These are phyloP conservation scores for Ceratocystis smalleyi DNA, from an alignment of 2,329 filamentous ascomycete species.

Conservation along the genomic window DNA sequence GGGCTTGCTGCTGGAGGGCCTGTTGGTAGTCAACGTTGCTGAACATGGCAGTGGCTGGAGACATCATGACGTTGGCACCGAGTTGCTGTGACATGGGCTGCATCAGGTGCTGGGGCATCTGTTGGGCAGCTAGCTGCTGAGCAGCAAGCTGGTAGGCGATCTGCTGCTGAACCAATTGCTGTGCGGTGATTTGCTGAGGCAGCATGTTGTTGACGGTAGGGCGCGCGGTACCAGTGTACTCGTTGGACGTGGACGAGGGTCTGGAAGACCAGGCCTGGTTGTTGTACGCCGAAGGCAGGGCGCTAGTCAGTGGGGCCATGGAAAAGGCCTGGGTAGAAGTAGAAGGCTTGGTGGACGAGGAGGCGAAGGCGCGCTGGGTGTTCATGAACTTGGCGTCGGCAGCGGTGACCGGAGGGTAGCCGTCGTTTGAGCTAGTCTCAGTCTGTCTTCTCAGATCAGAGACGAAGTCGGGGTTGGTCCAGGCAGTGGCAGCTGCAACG, in stretches of 20 bases:
- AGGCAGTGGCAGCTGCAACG: not conserved
- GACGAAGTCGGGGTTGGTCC: conserved; percentile 12
- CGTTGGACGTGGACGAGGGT: not conserved
- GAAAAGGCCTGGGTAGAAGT: not conserved
- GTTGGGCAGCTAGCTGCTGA: not conserved
- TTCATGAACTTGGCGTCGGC: conserved; percentile 4
- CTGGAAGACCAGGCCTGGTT: not conserved
- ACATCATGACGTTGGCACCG: not conserved
- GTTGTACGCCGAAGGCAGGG: not conserved
- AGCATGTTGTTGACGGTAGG: not conserved
- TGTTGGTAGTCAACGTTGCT: not conserved
- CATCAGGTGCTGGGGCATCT: not conserved
- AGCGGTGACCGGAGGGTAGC: not conserved
- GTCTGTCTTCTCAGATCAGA: not conserved
- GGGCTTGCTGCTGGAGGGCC: not conserved
- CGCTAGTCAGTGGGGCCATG: conserved; percentile 1
- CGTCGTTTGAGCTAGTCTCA: not conserved
- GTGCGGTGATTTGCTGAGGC: not conserved
- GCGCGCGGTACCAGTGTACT: not conserved
- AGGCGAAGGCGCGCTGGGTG: not conserved
- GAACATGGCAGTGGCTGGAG: not conserved
- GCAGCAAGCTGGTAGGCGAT: conserved; percentile 3
- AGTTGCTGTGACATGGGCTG: not conserved
- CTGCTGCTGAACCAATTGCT: not conserved
- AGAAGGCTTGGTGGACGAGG: not conserved